Base-by-base conservation (phyloP, 352 stramenopile species). In the Phytophthora megakarya region DNA sequence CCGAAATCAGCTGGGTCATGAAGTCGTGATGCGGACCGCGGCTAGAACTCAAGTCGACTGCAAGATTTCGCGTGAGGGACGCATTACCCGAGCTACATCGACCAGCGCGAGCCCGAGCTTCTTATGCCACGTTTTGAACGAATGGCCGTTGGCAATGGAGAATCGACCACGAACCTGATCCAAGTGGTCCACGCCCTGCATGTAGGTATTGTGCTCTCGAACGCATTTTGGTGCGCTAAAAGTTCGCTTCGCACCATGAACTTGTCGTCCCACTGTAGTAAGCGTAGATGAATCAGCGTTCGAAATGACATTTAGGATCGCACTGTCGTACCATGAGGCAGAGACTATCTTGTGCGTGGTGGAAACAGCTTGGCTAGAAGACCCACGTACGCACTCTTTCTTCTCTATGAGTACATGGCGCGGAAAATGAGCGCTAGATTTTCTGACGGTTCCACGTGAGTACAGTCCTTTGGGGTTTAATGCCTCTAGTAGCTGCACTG, bases 61-160 rank as follows among this genome's bases (percentile, higher is more conserved):
- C 45, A 12, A 56, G 21, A 10, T 28, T 44, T 5, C 45, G 55
- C 15, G 55, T 66, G 13, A 65, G 16, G 26, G 54, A 69, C 3
- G 61, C 70, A 30, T 78, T 78, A 8, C 33, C 10, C 65, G 22
- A 3, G 65, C 54, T 23, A 78, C 67, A 26, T 76, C 71, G n/a
- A 70, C 39, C 2, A 76, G 16, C 0, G 63, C 61, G 6, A 76
- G 11, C 0, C 28, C 57, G 4, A 74, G 38, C 22, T 76, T 70
- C 49, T 79, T 75, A 48, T 74, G 19, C 63, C 72, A 76, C 30
- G 66, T 75, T 28, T 74, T 70, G 33, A 70, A 68, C 0, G 59
- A 72, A 28, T 80, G 67, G 5, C 67, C 72, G 22, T 72, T 60
- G 0, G 67, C 57, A 19, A 77, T 3, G 33, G 67, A 75, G 30